Percentiles rank a stretch among this genome's conserved stretches.
phyloP scores from a whole-genome alignment of 768 basidiomycete genomes.

The Boletus rex-veris region DNA sequence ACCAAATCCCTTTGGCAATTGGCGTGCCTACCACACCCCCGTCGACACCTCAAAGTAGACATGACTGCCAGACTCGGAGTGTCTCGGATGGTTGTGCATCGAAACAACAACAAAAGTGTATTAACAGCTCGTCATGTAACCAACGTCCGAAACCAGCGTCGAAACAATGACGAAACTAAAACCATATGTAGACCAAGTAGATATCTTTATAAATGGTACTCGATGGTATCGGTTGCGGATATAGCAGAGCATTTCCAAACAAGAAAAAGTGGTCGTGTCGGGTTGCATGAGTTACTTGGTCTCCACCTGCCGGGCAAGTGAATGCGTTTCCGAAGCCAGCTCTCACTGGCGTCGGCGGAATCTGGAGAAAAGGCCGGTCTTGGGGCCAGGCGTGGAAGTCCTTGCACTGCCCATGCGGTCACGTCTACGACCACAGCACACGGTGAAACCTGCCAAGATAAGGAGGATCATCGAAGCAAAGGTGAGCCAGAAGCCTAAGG shows the following conservation, averaged over 20 bases:
- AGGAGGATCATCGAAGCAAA: conserved; percentile 63
- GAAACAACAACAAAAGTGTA: neutral
- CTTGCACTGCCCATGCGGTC: conserved; percentile 46
- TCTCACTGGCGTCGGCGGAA: conserved; percentile 37
- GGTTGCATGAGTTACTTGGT: neutral
- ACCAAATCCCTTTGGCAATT: no score
- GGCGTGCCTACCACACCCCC: no score
- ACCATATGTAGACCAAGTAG: conserved; percentile 1
- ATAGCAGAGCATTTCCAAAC: neutral
- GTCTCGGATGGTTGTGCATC: no score
- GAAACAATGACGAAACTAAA: neutral
- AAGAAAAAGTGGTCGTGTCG: neutral
- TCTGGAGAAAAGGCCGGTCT: conserved; percentile 31
- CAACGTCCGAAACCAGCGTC: neutral
- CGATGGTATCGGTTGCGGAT: neutral
- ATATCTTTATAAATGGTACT: conserved; percentile 11
- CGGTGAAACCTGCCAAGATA: conserved; percentile 60
- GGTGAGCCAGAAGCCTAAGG: conserved; percentile 70
- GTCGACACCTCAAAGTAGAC: no score
- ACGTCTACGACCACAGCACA: conserved; percentile 65
- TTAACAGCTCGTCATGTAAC: conserved; percentile 4
- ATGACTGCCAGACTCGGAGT: no score
- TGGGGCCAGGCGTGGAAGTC: conserved; percentile 17
- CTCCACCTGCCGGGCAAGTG: neutral
- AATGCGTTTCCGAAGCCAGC: neutral